A percentile compares a stretch with the other conserved stretches of the same genome.
phyloP scores from a whole-genome alignment of 495 filamentous ascomycete genomes.

The Neurospora sp. region DNA sequence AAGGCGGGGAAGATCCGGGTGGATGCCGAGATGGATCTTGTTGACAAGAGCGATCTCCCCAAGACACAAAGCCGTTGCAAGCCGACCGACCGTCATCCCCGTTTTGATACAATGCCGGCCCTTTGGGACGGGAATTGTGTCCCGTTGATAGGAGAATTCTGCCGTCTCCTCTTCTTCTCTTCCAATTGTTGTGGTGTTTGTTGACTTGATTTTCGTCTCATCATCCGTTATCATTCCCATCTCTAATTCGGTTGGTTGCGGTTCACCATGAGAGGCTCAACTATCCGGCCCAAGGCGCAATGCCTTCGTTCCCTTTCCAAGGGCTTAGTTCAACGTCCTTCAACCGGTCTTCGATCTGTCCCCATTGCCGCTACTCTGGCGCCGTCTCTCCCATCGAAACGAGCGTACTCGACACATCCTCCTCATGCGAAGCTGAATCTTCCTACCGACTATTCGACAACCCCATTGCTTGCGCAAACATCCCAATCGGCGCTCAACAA shows the following conservation, averaged over 20 bases:
- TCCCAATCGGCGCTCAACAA: slow-evolving; percentile 57
- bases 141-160: neutral
- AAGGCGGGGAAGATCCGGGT: neutral
- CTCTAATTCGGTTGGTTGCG: neutral
- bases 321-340: neutral
- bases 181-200: neutral
- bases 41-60: neutral
- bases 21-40: neutral
- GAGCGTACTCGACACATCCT: slow-evolving; percentile 37
- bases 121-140: neutral
- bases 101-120: neutral
- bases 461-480: slow-evolving; percentile 70
- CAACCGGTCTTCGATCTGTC: neutral
- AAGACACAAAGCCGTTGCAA: slow-evolving; percentile 21
- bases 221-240: neutral
- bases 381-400: neutral
- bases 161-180: neutral
- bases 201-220: neutral
- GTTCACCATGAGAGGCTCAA: slow-evolving; percentile 12
- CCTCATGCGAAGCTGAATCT: slow-evolving; percentile 61
- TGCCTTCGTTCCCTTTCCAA: neutral
- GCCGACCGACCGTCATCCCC: slow-evolving; percentile 13
- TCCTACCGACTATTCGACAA: slow-evolving; percentile 79
- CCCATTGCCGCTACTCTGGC: neutral
- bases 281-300: slow-evolving; percentile 6